Base-by-base conservation (phyloP, 371 early-diverging fungal species). In the Rhizopus arrhizus region DNA sequence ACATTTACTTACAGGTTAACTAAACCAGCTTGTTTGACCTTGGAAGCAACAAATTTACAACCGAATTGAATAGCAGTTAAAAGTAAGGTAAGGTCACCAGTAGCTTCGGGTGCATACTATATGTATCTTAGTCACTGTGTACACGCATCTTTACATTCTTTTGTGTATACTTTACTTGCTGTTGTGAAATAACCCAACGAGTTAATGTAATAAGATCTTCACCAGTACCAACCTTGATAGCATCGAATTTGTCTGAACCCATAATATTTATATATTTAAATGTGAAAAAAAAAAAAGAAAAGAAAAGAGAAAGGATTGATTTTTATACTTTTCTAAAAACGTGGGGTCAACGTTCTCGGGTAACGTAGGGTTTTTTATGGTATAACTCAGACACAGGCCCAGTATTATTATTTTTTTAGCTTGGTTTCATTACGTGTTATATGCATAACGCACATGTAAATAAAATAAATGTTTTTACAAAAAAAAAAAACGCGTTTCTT, bases 31-130 rank as follows among this genome's bases (percentile, higher is more conserved):
- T 96, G 96, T 69, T 95, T 89, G 62, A 98, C 97, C 57, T 93
- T 93, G 64, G 95, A 90, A 61, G 95, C 92, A 53, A 98, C 95
- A 80, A 95, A 97, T 78, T 97, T 98, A 86, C 97, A 97, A 38
- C 96, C 95, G 56, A 94, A 85, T 72, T 95, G 94, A 74, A 98
- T 92, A 29, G 96, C 85, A 55, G 87, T 84, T 62, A 98, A 84
- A n/a, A 97, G 86, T 22, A 97, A 75, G 28, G 95, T 92, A 62
- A 98, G 87, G 80, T 98, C 97, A 69, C 98, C 98, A 11, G 91
- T 91, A 34, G 97, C 96, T 54, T 93, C 92, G 66, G 86, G 85
- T 68, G 82, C 82, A 58, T 78, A 62, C 82, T 83, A 28, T 43
- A 28, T 9, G 13, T 9, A 36, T 36, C 6, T 9, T 9, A 36